phyloP scores from a whole-genome alignment of 768 basidiomycete species.

The Mycena alexandri region DNA sequence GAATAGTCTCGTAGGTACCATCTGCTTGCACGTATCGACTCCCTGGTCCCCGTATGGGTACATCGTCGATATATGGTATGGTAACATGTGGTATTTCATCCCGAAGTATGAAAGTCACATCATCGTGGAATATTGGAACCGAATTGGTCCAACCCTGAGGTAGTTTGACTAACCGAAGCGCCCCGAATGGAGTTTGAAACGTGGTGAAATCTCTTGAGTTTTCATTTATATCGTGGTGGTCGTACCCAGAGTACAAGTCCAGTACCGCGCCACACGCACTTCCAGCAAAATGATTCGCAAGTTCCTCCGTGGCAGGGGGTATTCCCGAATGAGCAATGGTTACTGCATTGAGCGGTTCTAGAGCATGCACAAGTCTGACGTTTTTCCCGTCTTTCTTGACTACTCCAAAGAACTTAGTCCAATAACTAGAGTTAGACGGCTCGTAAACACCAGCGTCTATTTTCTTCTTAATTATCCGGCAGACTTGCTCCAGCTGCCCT shows the following conservation, averaged over 20 bases:
- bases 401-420: no score
- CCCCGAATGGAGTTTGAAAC: slow-evolving; percentile 45
- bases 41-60: background rate
- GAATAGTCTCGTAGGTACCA: background rate
- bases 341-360: slow-evolving; percentile 45
- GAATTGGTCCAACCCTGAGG: slow-evolving; percentile 48
- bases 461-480: background rate
- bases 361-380: slow-evolving; percentile 30
- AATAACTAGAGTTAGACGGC: no score
- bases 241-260: slow-evolving; percentile 44
- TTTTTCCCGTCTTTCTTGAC: background rate
- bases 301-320: slow-evolving; percentile 29
- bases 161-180: slow-evolving; percentile 35
- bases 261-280: slow-evolving; percentile 16
- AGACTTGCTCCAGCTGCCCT: slow-evolving; percentile 36
- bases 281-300: slow-evolving; percentile 8
- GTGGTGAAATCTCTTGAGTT: slow-evolving; percentile 47
- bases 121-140: slow-evolving; percentile 1
- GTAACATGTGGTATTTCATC: slow-evolving; percentile 19
- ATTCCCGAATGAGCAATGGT: slow-evolving; percentile 37
- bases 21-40: background rate
- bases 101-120: slow-evolving; percentile 1
- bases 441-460: background rate
- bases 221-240: slow-evolving; percentile 44
- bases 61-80: slow-evolving; percentile 29